These are phyloP conservation scores for Scopulariopsis brevicaulis DNA, from an alignment of 2,329 filamentous ascomycete species.

Conservation along the genomic window DNA sequence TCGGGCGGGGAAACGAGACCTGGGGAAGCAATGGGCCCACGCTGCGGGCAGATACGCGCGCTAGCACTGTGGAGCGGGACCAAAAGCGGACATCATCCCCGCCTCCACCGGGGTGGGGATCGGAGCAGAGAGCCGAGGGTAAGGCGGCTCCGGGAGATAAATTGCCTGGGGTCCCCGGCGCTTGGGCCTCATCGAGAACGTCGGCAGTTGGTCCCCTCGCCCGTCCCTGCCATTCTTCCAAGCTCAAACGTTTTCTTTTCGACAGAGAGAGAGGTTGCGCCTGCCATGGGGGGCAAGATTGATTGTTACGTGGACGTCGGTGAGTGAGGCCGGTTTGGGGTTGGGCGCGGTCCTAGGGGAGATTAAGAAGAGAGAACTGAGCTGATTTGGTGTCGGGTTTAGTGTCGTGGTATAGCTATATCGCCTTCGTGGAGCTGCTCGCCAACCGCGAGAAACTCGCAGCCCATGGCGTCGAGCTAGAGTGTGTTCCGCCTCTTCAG, in stretches of 20 bases:
- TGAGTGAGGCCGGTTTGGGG: conserved; percentile 18
- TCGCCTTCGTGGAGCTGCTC: conserved; percentile 44
- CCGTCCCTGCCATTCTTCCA: not conserved
- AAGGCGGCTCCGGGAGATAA: not conserved
- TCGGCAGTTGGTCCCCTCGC: not conserved
- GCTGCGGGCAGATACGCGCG: too few relatives aligned
- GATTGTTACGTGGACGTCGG: conserved; percentile 58
- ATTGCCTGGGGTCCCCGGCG: too few relatives aligned
- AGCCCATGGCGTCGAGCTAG: conserved; percentile 49
- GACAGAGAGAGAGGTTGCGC: not conserved
- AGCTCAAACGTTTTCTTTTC: not conserved
- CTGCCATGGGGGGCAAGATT: conserved; percentile 47
- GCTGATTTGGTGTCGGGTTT: not conserved
- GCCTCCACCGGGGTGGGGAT: not conserved
- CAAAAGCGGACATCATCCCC: not conserved
- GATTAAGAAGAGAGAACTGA: not conserved
- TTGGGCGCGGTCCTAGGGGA: not conserved
- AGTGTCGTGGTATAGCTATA: conserved; percentile 56
- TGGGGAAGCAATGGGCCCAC: too few relatives aligned
- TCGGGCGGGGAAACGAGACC: too few relatives aligned
- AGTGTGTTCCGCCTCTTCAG: conserved; percentile 33
- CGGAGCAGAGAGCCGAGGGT: not conserved
- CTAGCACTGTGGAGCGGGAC: too few relatives aligned
- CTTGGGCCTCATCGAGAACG: not conserved
- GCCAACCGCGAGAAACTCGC: conserved; percentile 41